These are phyloP conservation scores for Clathrospora elynae DNA, from an alignment of 2,329 filamentous ascomycete species.

Conservation along the genomic window DNA sequence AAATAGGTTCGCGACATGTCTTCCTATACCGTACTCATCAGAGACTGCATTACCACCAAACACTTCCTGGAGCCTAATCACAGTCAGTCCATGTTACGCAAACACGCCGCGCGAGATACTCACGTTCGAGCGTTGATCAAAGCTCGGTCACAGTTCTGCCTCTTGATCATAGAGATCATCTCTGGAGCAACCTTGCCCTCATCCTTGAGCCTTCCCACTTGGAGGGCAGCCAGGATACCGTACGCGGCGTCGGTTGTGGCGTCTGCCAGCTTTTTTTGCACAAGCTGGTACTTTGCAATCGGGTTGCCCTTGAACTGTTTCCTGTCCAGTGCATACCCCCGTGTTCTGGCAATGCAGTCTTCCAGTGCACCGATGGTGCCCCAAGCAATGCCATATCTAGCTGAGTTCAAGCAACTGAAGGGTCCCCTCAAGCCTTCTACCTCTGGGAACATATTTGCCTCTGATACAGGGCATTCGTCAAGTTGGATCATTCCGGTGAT, in stretches of 20 bases:
- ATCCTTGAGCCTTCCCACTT: slow-evolving; percentile 93
- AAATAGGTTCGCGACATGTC: slow-evolving; percentile 94
- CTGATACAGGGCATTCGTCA: slow-evolving; percentile 84
- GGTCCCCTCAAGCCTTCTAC: slow-evolving; percentile 86
- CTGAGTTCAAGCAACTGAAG: slow-evolving; percentile 93
- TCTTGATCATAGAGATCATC: slow-evolving; percentile 97
- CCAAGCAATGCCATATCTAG: slow-evolving; percentile 90
- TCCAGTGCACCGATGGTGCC: slow-evolving; percentile 93
- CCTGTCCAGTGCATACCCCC: slow-evolving; percentile 87
- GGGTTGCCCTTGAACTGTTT: slow-evolving; percentile 97
- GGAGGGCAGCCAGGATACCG: slow-evolving; percentile 85
- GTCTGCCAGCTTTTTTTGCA: slow-evolving; percentile 97
- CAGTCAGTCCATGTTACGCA: slow-evolving; percentile 16
- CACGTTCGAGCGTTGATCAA: slow-evolving; percentile 74
- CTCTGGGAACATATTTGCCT: slow-evolving; percentile 91
- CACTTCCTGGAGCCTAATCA: slow-evolving; percentile 77
- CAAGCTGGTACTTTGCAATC: slow-evolving; percentile 91
- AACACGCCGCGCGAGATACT: slow-evolving; percentile 34
- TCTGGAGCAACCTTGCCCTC: slow-evolving; percentile 85
- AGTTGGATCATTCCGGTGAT: slow-evolving; percentile 98
- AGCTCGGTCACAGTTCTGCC: slow-evolving; percentile 94
- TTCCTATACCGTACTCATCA: slow-evolving; percentile 93
- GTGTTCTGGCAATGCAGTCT: slow-evolving; percentile 80
- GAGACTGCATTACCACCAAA: slow-evolving; percentile 98
- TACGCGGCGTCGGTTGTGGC: slow-evolving; percentile 89